phyloP scores from a whole-genome alignment of 2,329 filamentous ascomycete species.

The Coleophoma cylindrospora region DNA sequence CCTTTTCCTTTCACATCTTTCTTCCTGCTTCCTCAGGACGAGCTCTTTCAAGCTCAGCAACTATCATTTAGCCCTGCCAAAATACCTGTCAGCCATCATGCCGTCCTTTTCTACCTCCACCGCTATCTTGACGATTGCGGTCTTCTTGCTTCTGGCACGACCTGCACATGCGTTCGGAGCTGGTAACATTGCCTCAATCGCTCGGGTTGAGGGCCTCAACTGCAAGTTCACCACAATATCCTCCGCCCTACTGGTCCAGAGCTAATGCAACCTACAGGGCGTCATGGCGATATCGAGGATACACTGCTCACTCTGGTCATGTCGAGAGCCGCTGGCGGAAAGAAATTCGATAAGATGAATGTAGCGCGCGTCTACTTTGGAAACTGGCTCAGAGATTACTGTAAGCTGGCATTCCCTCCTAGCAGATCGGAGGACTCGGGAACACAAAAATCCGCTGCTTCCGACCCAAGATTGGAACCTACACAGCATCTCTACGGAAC shows the following conservation, averaged over 20 bases:
- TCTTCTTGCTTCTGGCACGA: constrained; percentile 62
- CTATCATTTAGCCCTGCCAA: background rate
- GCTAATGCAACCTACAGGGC: constrained; percentile 43
- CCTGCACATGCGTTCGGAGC: constrained; percentile 78
- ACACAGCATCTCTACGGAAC: background rate
- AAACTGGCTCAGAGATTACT: constrained; percentile 93
- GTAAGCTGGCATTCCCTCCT: constrained; percentile 9
- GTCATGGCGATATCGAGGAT: constrained; percentile 91
- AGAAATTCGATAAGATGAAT: constrained; percentile 85
- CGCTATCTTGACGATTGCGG: constrained; percentile 32
- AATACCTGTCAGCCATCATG: constrained; percentile 15
- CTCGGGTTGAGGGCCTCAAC: constrained; percentile 78
- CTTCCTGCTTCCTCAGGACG: background rate
- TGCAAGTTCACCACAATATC: constrained; percentile 41
- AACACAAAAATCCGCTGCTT: too few relatives aligned
- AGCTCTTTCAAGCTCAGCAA: constrained; percentile 3
- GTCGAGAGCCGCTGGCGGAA: constrained; percentile 56
- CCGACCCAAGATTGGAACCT: too few relatives aligned
- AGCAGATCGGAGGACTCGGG: too few relatives aligned
- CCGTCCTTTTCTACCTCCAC: constrained; percentile 20
- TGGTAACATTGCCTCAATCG: constrained; percentile 79
- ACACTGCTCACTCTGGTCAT: constrained; percentile 68
- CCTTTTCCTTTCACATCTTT: background rate
- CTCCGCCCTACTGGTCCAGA: background rate
- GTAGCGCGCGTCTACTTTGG: constrained; percentile 92